Evolutionary conservation across 2,329 filamentous ascomycete genomes (phyloP).

Genomic region (Colletotrichum sp.): DNA sequence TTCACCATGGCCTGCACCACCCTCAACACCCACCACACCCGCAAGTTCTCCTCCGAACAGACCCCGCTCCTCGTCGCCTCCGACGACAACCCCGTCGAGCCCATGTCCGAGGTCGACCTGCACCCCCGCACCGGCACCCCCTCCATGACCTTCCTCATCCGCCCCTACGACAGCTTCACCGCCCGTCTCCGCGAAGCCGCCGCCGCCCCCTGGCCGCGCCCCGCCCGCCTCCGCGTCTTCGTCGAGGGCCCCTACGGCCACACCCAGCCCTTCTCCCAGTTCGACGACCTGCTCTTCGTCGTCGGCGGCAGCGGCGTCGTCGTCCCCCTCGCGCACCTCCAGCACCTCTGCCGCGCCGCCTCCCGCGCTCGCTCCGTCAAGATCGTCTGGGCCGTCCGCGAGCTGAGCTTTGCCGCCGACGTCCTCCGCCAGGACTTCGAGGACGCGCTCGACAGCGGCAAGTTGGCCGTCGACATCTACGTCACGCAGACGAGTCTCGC

Average conservation of each 20-base stretch:
- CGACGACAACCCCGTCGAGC: neutral
- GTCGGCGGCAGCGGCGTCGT: constrained; percentile 52
- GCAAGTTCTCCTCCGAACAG: constrained; percentile 33
- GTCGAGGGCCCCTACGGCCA: constrained; percentile 52
- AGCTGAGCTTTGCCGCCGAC: constrained; percentile 39
- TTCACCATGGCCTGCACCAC: constrained; percentile 47
- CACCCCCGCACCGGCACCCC: constrained; percentile 1
- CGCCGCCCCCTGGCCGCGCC: constrained; percentile 24
- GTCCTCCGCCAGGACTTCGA: constrained; percentile 37
- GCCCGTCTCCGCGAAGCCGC: constrained; percentile 37
- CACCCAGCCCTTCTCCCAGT: constrained; percentile 40
- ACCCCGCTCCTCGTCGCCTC: constrained; percentile 33
- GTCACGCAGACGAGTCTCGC: constrained; percentile 28
- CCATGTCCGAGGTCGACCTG: constrained; percentile 4
- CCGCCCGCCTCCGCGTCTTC: constrained; percentile 36
- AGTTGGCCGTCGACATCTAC: constrained; percentile 40
- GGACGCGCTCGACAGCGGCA: constrained; percentile 28
- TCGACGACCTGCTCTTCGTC: constrained; percentile 45
- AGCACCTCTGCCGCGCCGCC: constrained; percentile 25
- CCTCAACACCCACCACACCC: neutral
- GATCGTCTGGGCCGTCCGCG: constrained; percentile 49
- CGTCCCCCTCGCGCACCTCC: constrained; percentile 43
- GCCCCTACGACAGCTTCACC: constrained; percentile 51
- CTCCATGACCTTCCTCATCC: constrained; percentile 47
- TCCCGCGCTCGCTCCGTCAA: constrained; percentile 28